These are phyloP conservation scores for Nitzschia sp. DNA, from an alignment of 108 stramenopile species.

Conservation along the genomic window DNA sequence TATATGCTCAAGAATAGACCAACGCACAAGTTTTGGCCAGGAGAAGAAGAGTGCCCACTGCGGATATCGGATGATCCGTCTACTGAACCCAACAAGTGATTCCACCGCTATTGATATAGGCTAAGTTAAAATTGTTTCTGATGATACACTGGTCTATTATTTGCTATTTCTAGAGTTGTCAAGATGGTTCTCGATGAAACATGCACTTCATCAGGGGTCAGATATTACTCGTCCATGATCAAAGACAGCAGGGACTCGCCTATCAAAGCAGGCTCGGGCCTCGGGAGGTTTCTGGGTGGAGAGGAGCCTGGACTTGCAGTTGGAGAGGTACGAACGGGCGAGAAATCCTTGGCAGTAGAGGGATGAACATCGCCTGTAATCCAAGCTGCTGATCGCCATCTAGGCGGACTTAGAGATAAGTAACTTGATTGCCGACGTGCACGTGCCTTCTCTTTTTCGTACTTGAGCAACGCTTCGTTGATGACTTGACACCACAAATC, in stretches of 20 bases:
- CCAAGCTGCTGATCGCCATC: slow-evolving; percentile 15
- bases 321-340: not conserved
- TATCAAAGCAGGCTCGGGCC: slow-evolving; percentile 10
- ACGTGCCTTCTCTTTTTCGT: slow-evolving; percentile 47
- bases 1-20: slow-evolving; percentile 32
- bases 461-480: slow-evolving; percentile 44
- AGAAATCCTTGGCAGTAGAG: not conserved
- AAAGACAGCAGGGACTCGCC: slow-evolving; percentile 6
- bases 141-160: not conserved
- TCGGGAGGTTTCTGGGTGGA: not conserved
- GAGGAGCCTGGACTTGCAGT: not conserved
- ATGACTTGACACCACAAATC: slow-evolving; percentile 68
- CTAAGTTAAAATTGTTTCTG: not conserved
- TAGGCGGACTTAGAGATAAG: slow-evolving; percentile 22
- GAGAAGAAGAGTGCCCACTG: slow-evolving; percentile 64
- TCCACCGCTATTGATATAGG: not conserved
- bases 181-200: not conserved
- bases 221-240: slow-evolving; percentile 1
- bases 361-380: slow-evolving; percentile 18
- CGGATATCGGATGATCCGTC: not conserved
- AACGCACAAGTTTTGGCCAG: slow-evolving; percentile 72
- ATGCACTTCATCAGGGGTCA: too few relatives aligned
- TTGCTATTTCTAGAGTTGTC: not conserved
- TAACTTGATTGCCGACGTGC: slow-evolving; percentile 10
- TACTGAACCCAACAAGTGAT: too few relatives aligned